Evolutionary conservation across 768 basidiomycete genomes (phyloP).

Genomic region (Mycena galopus): DNA sequence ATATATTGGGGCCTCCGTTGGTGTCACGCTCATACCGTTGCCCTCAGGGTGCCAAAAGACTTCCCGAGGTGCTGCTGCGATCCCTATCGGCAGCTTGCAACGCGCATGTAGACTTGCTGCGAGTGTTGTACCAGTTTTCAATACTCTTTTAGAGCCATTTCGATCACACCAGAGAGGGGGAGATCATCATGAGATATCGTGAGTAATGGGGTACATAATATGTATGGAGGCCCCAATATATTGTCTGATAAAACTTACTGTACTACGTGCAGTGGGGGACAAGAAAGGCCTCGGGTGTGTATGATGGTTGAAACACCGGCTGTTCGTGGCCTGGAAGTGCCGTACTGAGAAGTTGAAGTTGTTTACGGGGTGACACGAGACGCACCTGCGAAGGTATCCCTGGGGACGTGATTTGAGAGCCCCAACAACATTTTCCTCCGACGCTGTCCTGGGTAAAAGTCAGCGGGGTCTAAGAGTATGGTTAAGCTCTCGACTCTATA

Average conservation of each 20-base stretch:
- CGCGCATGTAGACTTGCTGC: no score
- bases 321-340: slow-evolving; percentile 20
- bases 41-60: neutral
- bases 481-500: neutral
- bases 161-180: no score
- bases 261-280: slow-evolving; percentile 16
- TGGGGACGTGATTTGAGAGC: neutral
- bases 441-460: neutral
- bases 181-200: no score
- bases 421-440: slow-evolving; percentile 3
- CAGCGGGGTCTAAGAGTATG: neutral
- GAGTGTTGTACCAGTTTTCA: no score
- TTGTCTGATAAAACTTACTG: no score
- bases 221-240: slow-evolving; percentile 18
- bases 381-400: slow-evolving; percentile 11
- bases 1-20: slow-evolving; percentile 15
- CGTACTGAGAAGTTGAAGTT: slow-evolving; percentile 28
- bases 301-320: slow-evolving; percentile 3
- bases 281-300: slow-evolving; percentile 5
- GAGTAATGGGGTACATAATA: no score
- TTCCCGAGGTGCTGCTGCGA: neutral
- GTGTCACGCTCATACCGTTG: neutral
- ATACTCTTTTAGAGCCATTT: no score
- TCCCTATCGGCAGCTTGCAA: slow-evolving; percentile 4
- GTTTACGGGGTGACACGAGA: neutral